Conservation (phyloP, 345 rosid genomes). For the Barbarea vulgaris region DNA sequence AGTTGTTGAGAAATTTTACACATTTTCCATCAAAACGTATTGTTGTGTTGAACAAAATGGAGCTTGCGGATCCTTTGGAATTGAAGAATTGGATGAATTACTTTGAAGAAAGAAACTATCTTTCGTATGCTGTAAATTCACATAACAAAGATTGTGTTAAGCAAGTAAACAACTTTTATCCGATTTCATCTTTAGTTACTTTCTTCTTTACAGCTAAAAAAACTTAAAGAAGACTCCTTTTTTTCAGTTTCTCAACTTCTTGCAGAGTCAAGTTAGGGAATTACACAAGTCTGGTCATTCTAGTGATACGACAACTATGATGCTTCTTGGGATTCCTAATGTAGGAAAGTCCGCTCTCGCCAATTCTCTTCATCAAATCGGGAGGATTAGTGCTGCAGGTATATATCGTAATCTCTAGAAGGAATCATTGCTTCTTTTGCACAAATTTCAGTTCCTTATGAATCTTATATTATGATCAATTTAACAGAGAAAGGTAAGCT, state of each 20-base stretch:
- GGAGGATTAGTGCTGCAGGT: conserved; percentile 85
- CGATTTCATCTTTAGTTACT: neutral
- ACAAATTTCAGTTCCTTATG: neutral
- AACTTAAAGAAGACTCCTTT: neutral
- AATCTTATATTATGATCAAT: too few species aligned
- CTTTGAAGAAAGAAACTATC: conserved; percentile 47
- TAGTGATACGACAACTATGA: conserved; percentile 53
- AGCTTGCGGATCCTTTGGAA: conserved; percentile 61
- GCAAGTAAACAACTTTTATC: conserved; percentile 44
- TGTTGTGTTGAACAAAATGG: conserved; percentile 75
- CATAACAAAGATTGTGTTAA: conserved; percentile 76
- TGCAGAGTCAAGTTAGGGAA: conserved; percentile 70
- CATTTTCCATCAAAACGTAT: conserved; percentile 43
- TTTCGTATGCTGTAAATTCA: conserved; percentile 65
- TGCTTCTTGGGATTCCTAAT: conserved; percentile 86
- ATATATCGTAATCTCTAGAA: conserved; percentile 20
- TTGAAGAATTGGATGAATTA: conserved; percentile 63
- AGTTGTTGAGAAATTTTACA: conserved; percentile 43
- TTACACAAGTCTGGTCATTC: conserved; percentile 51
- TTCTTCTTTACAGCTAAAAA: neutral
- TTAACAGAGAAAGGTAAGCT: conserved; percentile 77
- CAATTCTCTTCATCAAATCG: conserved; percentile 81
- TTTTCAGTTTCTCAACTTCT: conserved; percentile 68
- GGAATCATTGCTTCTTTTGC: neutral
- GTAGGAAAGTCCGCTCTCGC: conserved; percentile 88